These are phyloP conservation scores for Pleurotus giganteus DNA, from an alignment of 768 basidiomycete genomes.

Conservation along the genomic window DNA sequence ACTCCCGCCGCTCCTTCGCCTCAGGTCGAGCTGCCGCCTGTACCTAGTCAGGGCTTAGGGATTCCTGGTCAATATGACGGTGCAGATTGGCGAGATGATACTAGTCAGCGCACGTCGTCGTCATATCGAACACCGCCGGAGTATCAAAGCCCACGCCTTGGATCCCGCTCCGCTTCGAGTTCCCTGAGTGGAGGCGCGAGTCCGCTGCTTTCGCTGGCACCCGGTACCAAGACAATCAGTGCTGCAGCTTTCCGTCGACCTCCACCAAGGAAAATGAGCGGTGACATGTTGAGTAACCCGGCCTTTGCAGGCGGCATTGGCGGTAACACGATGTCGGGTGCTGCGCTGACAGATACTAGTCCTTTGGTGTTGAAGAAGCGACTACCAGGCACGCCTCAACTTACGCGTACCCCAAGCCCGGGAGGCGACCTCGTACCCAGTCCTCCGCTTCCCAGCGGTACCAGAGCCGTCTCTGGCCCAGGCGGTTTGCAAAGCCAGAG, in stretches of 20 bases:
- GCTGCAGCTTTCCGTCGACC: slow-evolving; percentile 74
- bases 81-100: neutral
- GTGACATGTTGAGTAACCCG: neutral
- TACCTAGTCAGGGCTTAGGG: neutral
- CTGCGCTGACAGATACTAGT: slow-evolving; percentile 38
- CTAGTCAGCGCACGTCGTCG: neutral
- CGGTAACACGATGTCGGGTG: slow-evolving; percentile 3
- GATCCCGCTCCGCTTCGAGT: neutral
- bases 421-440: slow-evolving; percentile 7
- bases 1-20: neutral
- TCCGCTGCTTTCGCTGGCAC: slow-evolving; percentile 18
- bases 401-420: slow-evolving; percentile 15
- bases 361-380: slow-evolving; percentile 51
- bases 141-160: slow-evolving; percentile 30
- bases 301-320: slow-evolving; percentile 5
- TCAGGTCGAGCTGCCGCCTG: neutral
- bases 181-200: neutral
- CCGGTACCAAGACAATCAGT: slow-evolving; percentile 60
- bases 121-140: slow-evolving; percentile 47
- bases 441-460: slow-evolving; percentile 10
- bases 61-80: neutral
- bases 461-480: slow-evolving; percentile 12
- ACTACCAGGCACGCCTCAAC: slow-evolving; percentile 44
- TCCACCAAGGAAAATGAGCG: slow-evolving; percentile 18
- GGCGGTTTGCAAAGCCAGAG: slow-evolving; percentile 12